phyloP scores from a whole-genome alignment of 495 filamentous ascomycete species.

The Penicillium desertorum region DNA sequence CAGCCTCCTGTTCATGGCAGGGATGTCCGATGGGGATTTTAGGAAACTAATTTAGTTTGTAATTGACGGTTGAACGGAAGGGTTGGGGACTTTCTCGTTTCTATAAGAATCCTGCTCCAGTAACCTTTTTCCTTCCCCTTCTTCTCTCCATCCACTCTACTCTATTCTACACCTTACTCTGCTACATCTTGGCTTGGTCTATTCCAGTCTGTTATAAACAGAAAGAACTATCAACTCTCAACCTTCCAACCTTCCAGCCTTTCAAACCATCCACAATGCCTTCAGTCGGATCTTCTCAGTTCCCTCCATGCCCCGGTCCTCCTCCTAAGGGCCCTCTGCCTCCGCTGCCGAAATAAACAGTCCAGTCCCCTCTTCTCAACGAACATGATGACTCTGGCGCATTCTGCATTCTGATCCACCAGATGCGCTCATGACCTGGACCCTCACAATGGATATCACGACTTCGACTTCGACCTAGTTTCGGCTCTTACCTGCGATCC shows the following conservation, averaged over 20 bases:
- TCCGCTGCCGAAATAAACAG: conserved; percentile 70
- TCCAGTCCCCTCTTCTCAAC: conserved; percentile 30
- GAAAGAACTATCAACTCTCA: neutral
- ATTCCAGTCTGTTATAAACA: neutral
- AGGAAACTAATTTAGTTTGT: conserved; percentile 23
- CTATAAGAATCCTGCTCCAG: conserved; percentile 22
- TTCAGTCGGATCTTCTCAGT: conserved; percentile 60
- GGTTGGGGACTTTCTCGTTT: conserved; percentile 4
- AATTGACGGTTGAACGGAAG: conserved; percentile 16
- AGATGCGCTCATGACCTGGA: conserved; percentile 33
- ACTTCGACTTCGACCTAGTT: conserved; percentile 31
- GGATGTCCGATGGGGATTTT: conserved; percentile 29
- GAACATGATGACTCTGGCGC: conserved; percentile 40
- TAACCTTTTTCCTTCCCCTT: conserved; percentile 15
- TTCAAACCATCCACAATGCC: conserved; percentile 48
- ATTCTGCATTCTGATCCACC: conserved; percentile 31
- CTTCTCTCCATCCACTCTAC: neutral
- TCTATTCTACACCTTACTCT: neutral
- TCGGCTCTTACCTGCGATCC: conserved; percentile 23
- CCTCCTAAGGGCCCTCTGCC: conserved; percentile 81
- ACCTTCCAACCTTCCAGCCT: neutral
- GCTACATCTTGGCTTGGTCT: conserved; percentile 17
- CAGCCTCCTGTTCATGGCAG: conserved; percentile 44
- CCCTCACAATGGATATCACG: conserved; percentile 39
- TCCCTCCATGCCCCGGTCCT: conserved; percentile 83